Percentiles rank a stretch among this genome's conserved stretches.
Conservation (phyloP, 2,329 filamentous ascomycete genomes). For the Ophiocordyceps camponoti-rufipedis region DNA sequence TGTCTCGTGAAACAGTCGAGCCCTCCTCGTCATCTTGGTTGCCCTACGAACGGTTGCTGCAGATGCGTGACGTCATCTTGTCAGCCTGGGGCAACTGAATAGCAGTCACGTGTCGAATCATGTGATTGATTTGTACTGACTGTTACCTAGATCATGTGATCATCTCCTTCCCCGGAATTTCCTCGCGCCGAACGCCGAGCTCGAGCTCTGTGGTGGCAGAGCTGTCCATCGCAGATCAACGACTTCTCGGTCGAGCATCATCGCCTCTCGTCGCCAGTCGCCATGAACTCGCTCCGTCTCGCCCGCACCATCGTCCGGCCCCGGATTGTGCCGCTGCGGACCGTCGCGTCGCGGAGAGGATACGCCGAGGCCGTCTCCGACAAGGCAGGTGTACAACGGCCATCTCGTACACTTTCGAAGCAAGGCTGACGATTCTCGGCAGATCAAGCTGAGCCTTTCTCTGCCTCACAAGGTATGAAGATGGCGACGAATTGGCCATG, state of each 20-base stretch:
- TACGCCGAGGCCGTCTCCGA: slow-evolving; percentile 80
- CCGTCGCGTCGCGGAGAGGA: slow-evolving; percentile 65
- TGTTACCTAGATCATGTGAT: background rate
- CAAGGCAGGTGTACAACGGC: slow-evolving; percentile 36
- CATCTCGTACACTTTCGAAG: background rate
- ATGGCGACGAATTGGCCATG: slow-evolving; percentile 2
- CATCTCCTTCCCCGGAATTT: background rate
- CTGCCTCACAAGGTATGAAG: slow-evolving; percentile 90
- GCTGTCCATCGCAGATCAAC: too few species aligned
- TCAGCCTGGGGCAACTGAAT: too few species aligned
- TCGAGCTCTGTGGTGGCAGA: background rate
- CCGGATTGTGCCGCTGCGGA: slow-evolving; percentile 58
- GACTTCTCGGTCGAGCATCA: slow-evolving; percentile 13
- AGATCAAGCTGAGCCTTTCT: slow-evolving; percentile 95
- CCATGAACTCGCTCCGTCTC: slow-evolving; percentile 90
- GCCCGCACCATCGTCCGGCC: slow-evolving; percentile 78
- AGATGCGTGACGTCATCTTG: too few species aligned
- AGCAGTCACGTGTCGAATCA: too few species aligned
- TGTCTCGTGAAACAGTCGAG: too few species aligned
- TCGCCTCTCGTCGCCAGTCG: slow-evolving; percentile 22
- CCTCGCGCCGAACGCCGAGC: background rate
- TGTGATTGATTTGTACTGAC: too few species aligned
- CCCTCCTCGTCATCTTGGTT: too few species aligned
- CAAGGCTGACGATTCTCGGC: slow-evolving; percentile 9
- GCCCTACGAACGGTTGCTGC: too few species aligned